These are phyloP conservation scores for Erigeron canadensis DNA, from an alignment of 129 eudicot genomes.

Conservation along the genomic window DNA sequence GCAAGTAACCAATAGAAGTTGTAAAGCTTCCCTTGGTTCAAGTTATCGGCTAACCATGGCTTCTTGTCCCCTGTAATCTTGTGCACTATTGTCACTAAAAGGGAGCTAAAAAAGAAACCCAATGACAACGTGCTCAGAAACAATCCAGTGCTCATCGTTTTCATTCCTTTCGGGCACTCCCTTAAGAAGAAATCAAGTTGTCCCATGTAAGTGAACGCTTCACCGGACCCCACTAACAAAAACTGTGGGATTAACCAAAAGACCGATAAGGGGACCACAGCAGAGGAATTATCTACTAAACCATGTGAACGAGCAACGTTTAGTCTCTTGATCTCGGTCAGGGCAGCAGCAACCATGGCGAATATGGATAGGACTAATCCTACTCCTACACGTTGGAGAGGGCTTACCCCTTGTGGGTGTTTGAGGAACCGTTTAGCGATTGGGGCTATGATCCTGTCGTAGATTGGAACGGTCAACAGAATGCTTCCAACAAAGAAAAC, in stretches of 20 bases:
- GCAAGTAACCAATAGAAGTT: slow-evolving; percentile 52
- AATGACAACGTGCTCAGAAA: slow-evolving; percentile 54
- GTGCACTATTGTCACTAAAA: slow-evolving; percentile 50
- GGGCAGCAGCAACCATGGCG: slow-evolving; percentile 69
- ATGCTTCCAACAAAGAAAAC: slow-evolving; percentile 71
- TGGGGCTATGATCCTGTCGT: slow-evolving; percentile 60
- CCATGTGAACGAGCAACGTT: slow-evolving; percentile 44
- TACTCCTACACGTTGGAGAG: slow-evolving; percentile 59
- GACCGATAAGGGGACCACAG: slow-evolving; percentile 50
- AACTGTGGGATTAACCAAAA: slow-evolving; percentile 78
- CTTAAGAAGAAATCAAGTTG: slow-evolving; percentile 64
- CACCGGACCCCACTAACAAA: slow-evolving; percentile 76
- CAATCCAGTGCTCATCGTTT: slow-evolving; percentile 70
- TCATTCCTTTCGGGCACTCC: slow-evolving; percentile 65
- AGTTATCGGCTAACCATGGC: slow-evolving; percentile 53
- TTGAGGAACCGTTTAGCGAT: slow-evolving; percentile 36
- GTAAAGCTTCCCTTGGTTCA: slow-evolving; percentile 56
- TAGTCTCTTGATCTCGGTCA: slow-evolving; percentile 60
- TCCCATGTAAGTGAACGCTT: slow-evolving; percentile 86
- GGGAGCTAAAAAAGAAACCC: slow-evolving; percentile 56
- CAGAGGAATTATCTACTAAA: slow-evolving; percentile 33
- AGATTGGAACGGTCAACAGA: slow-evolving; percentile 62
- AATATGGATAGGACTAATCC: slow-evolving; percentile 57
- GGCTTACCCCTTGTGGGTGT: slow-evolving; percentile 73
- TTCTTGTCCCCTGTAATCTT: slow-evolving; percentile 36